Evolutionary conservation across 2,329 filamentous ascomycete species (phyloP), one percentile per base, ranked within the genome.

Genomic region (Zymoseptoria pseudotritici): DNA sequence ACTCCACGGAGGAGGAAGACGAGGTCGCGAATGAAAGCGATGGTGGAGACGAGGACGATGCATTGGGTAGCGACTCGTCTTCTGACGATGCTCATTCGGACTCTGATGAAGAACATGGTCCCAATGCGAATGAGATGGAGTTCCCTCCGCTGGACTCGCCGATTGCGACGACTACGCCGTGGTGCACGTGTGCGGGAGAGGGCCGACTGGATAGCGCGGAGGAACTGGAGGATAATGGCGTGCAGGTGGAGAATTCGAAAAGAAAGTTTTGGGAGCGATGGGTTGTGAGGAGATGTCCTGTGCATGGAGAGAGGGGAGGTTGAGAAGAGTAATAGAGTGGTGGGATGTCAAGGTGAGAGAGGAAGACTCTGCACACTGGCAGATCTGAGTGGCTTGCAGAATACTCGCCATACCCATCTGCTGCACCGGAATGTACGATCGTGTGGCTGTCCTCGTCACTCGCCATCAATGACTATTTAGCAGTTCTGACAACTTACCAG

Each of bases 221-320:
- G 24, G 74, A 76, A 21, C 69, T 83, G 5, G 76, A 73, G 17
- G 81, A 83, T 64, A 76, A 82, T 63, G 80, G 80, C 0, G 61
- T 72, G 3, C 70, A 69, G 49, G 79, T 82, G 4, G 75, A 73
- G n/a, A 76, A 78, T 62, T 66, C 70, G 42, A 79, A 82, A 65
- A 76, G 82, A 56, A 82, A 82, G 65, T 73, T 77, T 57, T 83
- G 81, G 81, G 80, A 84, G 69, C 77, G 77, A 64, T 84, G 81
- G 81, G 79, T 80, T 11, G 67, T 82, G 11, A 71, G 78, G 53
- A 71, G 77, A 62, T 83, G 80, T 71, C 71, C 64, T 2, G 64
- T 66, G 50, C 68, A 70, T 55, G 63, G 65, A 13, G 59, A 65
- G 36, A 42, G 36, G 7, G 36, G 1, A 17, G 36, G 36, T 6